phyloP scores from a whole-genome alignment of 257 asterid genomes.

The Lithospermum erythrorhizon region DNA sequence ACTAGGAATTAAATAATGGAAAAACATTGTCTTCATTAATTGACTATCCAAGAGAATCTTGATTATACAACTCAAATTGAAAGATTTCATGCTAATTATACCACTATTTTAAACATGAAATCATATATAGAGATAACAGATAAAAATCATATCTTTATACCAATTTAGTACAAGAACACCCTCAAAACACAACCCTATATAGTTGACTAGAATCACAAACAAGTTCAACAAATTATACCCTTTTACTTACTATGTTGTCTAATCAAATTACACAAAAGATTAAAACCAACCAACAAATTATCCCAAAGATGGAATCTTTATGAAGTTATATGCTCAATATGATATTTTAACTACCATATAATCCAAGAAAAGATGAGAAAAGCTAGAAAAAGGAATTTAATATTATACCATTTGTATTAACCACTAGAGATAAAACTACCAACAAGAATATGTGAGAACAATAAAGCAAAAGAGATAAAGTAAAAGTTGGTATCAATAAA shows the following conservation, averaged over 20 bases:
- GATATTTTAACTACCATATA: conserved; percentile 7
- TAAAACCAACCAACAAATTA: neutral
- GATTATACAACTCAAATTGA: conserved; percentile 29
- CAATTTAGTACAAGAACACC: conserved; percentile 24
- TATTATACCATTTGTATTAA: conserved; percentile 25
- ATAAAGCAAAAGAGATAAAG: conserved; percentile 26
- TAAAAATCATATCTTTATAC: conserved; percentile 16
- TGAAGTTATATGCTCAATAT: neutral
- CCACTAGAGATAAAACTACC: conserved; percentile 13
- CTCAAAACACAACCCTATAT: conserved; percentile 34
- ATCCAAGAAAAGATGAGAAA: conserved; percentile 1
- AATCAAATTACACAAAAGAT: neutral
- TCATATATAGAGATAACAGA: conserved; percentile 22
- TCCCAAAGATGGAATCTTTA: neutral
- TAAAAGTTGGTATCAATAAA: conserved; percentile 12
- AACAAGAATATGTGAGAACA: conserved; percentile 16
- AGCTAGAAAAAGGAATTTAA: conserved; percentile 11
- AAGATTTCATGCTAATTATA: conserved; percentile 34
- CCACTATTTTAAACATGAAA: conserved; percentile 26
- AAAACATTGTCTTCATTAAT: conserved; percentile 35
- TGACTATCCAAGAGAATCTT: conserved; percentile 53
- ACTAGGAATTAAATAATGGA: conserved; percentile 32
- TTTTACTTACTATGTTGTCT: conserved; percentile 4
- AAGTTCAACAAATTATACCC: conserved; percentile 5
- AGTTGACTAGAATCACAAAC: conserved; percentile 17